Percentiles rank a stretch among this genome's conserved stretches.
phyloP scores from a whole-genome alignment of 1,284 basidiomycete species.

The Cryptococcus depauperatus region DNA sequence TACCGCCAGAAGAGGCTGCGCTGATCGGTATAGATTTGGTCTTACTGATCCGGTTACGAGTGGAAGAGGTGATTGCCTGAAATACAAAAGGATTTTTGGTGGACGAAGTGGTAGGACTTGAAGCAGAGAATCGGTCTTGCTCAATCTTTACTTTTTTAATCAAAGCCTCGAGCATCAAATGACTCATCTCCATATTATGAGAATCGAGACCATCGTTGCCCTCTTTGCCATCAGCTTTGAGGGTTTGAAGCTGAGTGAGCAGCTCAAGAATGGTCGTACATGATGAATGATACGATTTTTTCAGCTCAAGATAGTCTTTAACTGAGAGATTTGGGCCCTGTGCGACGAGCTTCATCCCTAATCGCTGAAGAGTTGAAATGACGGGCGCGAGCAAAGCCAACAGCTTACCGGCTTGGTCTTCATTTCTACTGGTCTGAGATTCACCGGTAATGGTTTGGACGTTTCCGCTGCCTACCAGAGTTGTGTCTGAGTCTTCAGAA shows the following conservation, averaged over 20 bases:
- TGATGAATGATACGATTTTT: not conserved
- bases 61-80: slow-evolving; percentile 10
- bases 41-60: not conserved
- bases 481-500: slow-evolving; percentile 18
- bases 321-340: not conserved
- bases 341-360: not conserved
- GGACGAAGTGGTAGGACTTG: not conserved
- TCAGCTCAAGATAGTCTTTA: not conserved
- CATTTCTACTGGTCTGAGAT: not conserved
- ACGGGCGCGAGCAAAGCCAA: slow-evolving; percentile 3
- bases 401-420: not conserved
- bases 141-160: slow-evolving; percentile 24
- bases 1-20: not conserved
- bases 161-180: slow-evolving; percentile 23
- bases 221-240: not conserved
- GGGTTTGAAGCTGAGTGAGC: not conserved
- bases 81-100: slow-evolving; percentile 21
- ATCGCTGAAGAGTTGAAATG: slow-evolving; percentile 3
- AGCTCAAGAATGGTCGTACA: not conserved
- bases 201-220: slow-evolving; percentile 14
- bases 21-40: slow-evolving; percentile 6
- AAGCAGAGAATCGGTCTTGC: not conserved
- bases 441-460: not conserved
- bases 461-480: slow-evolving; percentile 10
- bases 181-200: slow-evolving; percentile 31